Base-by-base conservation (phyloP, 2,329 filamentous ascomycete species). In the Clathrospora elynae region DNA sequence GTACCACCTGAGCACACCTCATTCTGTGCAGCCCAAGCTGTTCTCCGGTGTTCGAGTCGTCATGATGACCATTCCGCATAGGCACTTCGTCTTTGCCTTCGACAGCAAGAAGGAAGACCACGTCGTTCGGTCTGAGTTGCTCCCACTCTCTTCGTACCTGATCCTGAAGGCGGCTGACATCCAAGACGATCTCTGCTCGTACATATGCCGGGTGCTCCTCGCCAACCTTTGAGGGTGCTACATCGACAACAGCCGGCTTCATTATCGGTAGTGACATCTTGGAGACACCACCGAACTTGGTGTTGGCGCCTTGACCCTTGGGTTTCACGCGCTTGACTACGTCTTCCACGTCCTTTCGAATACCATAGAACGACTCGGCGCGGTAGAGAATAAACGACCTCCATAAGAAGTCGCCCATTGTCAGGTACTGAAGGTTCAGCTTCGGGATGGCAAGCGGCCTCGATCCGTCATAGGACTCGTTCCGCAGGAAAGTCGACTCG, bases 401-500 rank as follows among this genome's bases (percentile, higher is more conserved):
- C 90, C 91, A 99, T n/a, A 99, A 74, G 59, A 99, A 99, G 69
- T 99, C 93, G 2, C 90, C 90, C 35, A 96, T 83, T 2, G 91
- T 95, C 10, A 99, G 78, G 70, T 99, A 99, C 64, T 99, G 93
- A 18, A 99, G 75, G 59, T 96, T 99, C 31, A 97, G 73, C 67
- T 99, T 99, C 2, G 93, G 93, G 29, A 99, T 83, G 2, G 93
- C 89, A 44, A 99, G 77, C 4, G 93, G 91, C 33, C 83, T 83
- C 16, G 89, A 90, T 17, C 91, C 91, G 67, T 96, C 86, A 60
- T 96, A 97, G 6, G 78, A 79, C 60, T 96, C 91, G 42, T 92
- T 92, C 44, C 90, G 83, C 42, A 91, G 72, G 38, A 96, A 80
- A 17, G 84, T 83, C 35, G 78, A 78, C 46, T 96, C 90, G 61